Evolutionary conservation across 352 stramenopile genomes (phyloP), one percentile per base, ranked within the genome.

Genomic region (Phytophthora hybrid): DNA sequence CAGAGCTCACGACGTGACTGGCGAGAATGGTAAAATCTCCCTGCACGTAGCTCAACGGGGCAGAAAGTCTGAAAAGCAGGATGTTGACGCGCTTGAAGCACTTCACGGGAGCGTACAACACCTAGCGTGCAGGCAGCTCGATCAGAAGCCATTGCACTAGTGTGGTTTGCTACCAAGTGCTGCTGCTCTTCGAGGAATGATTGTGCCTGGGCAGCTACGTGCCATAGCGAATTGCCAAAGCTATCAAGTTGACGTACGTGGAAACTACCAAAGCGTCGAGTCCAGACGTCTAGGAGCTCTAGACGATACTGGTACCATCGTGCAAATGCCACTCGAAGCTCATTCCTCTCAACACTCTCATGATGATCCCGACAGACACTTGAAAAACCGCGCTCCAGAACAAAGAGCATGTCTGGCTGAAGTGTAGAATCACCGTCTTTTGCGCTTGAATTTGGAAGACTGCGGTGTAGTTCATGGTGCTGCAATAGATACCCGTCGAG

Each of bases 401-500:
- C 66, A 54, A 93, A 85, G 9, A 90, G 66, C 58, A 91, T 65
- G 5, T 77, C 81, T 29, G 85, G 82, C 39, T 85, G 74, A 26
- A 91, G 77, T 14, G 58, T 69, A 11, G 59, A 62, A 23, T 23
- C 34, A 7, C 4, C 18, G 18, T 57, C 13, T 23, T 16, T 23
- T 13, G 57, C 39, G 47, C 6, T 58, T 21, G 23, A 26, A 29
- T 19, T 29, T 44, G 44, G 37, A 51, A 77, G 69, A 81, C n/a
- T 74, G 68, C 54, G 78, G 8, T 79, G 49, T 18, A 91, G 67
- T 31, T 89, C 73, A 0, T 69, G 62, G 5, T 63, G 59, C 0
- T 76, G 67, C 19, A 79, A 34, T 2, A 91, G 23, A 56, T 84
- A 91, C 14, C 82, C 81, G 46, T 93, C 84, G 9, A 94, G 76